Evolutionary conservation across 139 green algal species (phyloP), one percentile per base, ranked within the genome.

Genomic region (Pleodorina starrii): DNA sequence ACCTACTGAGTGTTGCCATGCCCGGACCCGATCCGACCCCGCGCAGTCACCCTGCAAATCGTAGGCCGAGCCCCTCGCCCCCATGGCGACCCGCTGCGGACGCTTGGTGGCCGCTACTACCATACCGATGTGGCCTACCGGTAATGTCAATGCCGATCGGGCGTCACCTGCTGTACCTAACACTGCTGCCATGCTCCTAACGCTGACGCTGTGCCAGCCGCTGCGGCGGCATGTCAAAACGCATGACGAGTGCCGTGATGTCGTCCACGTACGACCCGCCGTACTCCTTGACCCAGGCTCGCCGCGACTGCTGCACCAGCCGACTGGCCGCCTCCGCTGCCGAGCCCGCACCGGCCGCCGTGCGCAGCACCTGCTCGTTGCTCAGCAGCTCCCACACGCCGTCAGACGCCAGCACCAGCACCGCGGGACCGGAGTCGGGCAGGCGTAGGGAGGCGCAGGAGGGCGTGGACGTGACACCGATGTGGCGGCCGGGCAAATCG

Each of bases 371-470:
- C 46, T 82, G 44, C 83, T 96, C 76, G 46, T 91, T 95, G 35
- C 81, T 86, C 21, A 97, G 86, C 85, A 96, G 95, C 90, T 97
- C 95, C 85, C 95, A 97, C n/a, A 97, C 94, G 50, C 95, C 95
- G 78, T 97, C 95, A 1, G 84, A 94, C 0, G 95, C 95, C 12
- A 97, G 71, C 36, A 97, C 86, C 32, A 94, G 63, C 50, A 93
- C 36, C 69, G 69, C 84, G 27, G 82, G 82, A 4, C 66, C 44
- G 21, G 17, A 19, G 12, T 68, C 27, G 4, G 80, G 82, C 60
- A 88, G 66, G 25, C 2, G 32, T 10, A 88, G 32, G 1, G 63
- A 29, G n/a, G 82, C 66, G 9, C 43, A 23, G 23, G 82, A 88
- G 43, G 95, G 95, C 57, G 93, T 84, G 25, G 87, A 91, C 11